phyloP scores from a whole-genome alignment of 2,329 filamentous ascomycete species.

The Fusarium neocosmosporiellum region DNA sequence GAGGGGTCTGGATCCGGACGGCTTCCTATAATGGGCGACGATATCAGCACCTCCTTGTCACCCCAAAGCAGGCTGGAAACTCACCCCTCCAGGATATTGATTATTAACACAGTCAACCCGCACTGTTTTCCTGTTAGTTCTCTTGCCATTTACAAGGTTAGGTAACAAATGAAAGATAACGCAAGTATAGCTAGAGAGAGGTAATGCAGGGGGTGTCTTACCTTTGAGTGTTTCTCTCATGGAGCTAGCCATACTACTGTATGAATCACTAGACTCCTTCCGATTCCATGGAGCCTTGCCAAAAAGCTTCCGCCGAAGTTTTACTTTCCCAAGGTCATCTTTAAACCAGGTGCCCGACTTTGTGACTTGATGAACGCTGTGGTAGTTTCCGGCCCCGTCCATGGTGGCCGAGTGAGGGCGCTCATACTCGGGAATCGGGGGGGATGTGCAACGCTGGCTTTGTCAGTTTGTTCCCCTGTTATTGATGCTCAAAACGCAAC shows the following conservation, averaged over 20 bases:
- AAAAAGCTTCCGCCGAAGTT: conserved; percentile 52
- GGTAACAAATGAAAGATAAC: conserved; percentile 14
- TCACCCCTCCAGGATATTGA: conserved; percentile 51
- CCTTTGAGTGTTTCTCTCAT: conserved; percentile 54
- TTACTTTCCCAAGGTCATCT: conserved; percentile 44
- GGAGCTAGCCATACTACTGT: conserved; percentile 55
- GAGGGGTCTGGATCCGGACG: conserved; percentile 60
- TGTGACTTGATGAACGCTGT: conserved; percentile 29
- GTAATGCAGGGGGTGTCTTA: conserved; percentile 48
- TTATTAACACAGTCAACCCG: conserved; percentile 12
- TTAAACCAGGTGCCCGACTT: conserved; percentile 47
- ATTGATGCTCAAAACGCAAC: too few relatives aligned
- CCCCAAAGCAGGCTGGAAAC: neutral
- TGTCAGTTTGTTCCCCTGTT: conserved; percentile 3
- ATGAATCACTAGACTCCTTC: conserved; percentile 52
- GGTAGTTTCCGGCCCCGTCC: conserved; percentile 27
- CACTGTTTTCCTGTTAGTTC: conserved; percentile 23
- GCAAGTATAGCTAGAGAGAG: conserved; percentile 28
- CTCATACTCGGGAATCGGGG: conserved; percentile 32
- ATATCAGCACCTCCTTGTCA: conserved; percentile 10
- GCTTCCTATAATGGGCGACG: conserved; percentile 55
- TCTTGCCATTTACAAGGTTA: neutral
- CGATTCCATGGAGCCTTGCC: conserved; percentile 55
- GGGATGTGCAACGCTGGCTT: conserved; percentile 5
- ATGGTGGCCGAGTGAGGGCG: conserved; percentile 3